Evolutionary conservation across 2,329 filamentous ascomycete species (phyloP).

Genomic region (Botrytis byssoidea): DNA sequence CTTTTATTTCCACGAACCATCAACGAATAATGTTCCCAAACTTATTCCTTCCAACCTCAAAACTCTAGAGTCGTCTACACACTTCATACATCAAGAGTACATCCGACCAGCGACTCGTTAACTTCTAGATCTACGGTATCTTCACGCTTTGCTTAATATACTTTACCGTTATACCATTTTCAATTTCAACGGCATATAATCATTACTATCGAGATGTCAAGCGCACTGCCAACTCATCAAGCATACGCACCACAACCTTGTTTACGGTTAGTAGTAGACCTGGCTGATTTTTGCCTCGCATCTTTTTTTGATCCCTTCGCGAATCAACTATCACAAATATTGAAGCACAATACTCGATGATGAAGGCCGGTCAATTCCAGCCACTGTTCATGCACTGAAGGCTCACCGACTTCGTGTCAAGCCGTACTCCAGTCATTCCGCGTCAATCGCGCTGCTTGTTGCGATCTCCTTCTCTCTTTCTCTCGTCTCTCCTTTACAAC

Average conservation of each 20-base stretch:
- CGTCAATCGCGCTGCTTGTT: slow-evolving; percentile 32
- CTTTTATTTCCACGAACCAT: slow-evolving; percentile 1
- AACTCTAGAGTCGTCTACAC: background rate
- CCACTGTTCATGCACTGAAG: slow-evolving; percentile 40
- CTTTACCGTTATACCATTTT: slow-evolving; percentile 40
- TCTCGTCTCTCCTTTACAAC: slow-evolving; percentile 1
- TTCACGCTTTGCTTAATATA: slow-evolving; percentile 36
- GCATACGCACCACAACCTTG: slow-evolving; percentile 45
- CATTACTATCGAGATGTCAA: slow-evolving; percentile 44
- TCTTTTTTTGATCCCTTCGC: slow-evolving; percentile 30
- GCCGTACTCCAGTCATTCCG: slow-evolving; percentile 40
- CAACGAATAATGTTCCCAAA: background rate
- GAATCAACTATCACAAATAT: slow-evolving; percentile 23
- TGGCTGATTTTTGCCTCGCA: slow-evolving; percentile 34
- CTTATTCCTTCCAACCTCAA: background rate
- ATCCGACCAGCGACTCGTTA: background rate
- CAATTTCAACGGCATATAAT: slow-evolving; percentile 47
- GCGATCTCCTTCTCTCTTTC: slow-evolving; percentile 16
- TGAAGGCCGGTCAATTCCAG: slow-evolving; percentile 31
- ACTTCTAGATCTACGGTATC: slow-evolving; percentile 23
- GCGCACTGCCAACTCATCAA: slow-evolving; percentile 47
- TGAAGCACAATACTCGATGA: slow-evolving; percentile 28
- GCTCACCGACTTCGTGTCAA: slow-evolving; percentile 43
- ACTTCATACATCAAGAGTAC: slow-evolving; percentile 2
- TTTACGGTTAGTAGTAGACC: slow-evolving; percentile 36